Evolutionary conservation across 768 basidiomycete genomes (phyloP), one percentile per base, ranked within the genome.

Genomic region (Phaeotremella skinneri): DNA sequence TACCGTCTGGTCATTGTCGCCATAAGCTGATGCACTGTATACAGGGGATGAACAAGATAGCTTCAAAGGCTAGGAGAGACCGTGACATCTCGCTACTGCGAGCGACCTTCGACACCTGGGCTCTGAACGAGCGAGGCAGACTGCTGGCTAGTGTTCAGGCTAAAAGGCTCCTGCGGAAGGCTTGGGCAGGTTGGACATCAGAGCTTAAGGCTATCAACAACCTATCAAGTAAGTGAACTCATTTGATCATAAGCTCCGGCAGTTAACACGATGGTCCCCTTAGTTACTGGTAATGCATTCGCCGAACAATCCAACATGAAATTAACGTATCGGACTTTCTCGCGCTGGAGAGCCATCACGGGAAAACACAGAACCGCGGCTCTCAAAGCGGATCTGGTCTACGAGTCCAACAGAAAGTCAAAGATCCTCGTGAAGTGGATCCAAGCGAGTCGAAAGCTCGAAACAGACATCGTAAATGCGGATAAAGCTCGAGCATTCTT

Each of bases 401-500:
- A 59, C 48, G 61, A 64, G 16, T 13, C 34, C 21, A 57, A 53
- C 1, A 20, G 39, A 3, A 25, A 54, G 9, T 5, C 32, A 13
- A 31, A 23, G 4, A 42, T 52, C 2, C 25, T 70, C 16, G 4
- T 11, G 1, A 60, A 59, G 32, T 72, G 70, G 70, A 26, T 25
- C 3, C 25, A 14, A 1, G 59, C 65, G 5, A 26, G 56, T 0
- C 17, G 17, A 2, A 67, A 39, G 43, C 53, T 63, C 37, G n/a
- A 49, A 30, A 34, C 3, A 5, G 49, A 72, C 31, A 11, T 16
- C 4, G 47, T 49, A 0, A 48, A 47, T 11, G 71, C 71, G 6
- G 63, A 67, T 29, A 70, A 66, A 25, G 69, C 69, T 3, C 52
- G 51, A 9, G 69, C 60, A 2, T 74, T 67, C 66, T 74, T 74